These are phyloP conservation scores for Yamadazyma dushanensis DNA, from an alignment of 1,139 yeast species.

Conservation along the genomic window DNA sequence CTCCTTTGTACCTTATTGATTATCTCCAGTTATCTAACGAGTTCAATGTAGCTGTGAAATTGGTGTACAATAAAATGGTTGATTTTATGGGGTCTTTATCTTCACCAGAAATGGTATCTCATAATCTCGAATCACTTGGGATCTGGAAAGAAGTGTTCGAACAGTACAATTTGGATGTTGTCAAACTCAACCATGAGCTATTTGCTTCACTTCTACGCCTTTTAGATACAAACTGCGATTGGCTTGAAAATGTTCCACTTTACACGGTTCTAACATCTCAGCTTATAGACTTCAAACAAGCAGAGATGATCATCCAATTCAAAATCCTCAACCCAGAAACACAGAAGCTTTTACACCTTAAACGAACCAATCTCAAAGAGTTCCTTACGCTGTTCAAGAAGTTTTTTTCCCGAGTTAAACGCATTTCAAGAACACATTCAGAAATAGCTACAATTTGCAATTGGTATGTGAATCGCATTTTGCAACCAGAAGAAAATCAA, in stretches of 20 bases:
- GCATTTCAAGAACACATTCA: neutral
- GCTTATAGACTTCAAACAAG: conserved; percentile 5
- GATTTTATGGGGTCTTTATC: conserved; percentile 1
- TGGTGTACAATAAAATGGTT: conserved; percentile 11
- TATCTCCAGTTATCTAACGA: conserved; percentile 9
- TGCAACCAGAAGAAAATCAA: conserved; percentile 1
- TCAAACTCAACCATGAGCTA: conserved; percentile 1
- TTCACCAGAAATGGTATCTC: neutral
- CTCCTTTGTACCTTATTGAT: conserved; percentile 14
- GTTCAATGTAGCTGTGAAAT: conserved; percentile 8
- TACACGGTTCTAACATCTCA: neutral
- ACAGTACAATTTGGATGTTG: conserved; percentile 6
- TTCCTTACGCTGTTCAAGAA: conserved; percentile 13
- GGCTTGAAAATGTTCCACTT: too few species aligned
- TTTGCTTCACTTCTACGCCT: too few species aligned
- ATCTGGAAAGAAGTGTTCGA: conserved; percentile 14
- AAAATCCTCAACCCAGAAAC: conserved; percentile 28
- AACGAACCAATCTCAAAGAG: neutral
- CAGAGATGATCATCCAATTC: conserved; percentile 25
- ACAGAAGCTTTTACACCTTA: conserved; percentile 15
- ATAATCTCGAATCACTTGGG: neutral
- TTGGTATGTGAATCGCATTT: conserved; percentile 8
- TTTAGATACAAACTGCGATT: too few species aligned
- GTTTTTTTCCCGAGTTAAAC: conserved; percentile 14
- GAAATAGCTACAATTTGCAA: neutral